Evolutionary conservation across 352 stramenopile species (phyloP), one percentile per base, ranked within the genome.

Genomic region (Phytophthora pluvialis): DNA sequence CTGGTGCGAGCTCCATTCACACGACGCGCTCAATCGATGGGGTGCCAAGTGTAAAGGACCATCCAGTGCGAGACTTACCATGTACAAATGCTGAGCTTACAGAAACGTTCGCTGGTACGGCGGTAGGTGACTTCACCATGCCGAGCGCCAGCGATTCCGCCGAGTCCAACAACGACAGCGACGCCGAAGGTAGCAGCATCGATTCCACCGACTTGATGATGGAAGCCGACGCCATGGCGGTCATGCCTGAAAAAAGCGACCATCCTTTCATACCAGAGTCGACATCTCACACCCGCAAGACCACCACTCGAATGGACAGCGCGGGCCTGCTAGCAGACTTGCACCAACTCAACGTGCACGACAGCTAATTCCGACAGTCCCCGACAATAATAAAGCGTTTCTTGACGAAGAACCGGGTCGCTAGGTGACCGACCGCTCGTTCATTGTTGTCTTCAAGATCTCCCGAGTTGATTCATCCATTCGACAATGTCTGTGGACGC

Each of bases 401-500:
- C 25, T 33, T 8, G 18, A 15, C n/a, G 18, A 31, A 47, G 9
- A 31, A 3, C 12, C 21, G 36, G 36, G 21, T 21, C 21, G 21
- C 21, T 21, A 21, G 21, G 21, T 21, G 21, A 21, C 21, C 21
- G 21, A 1, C 21, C 21, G 21, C 21, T 2, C 21, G 21, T 21
- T 21, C 21, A 21, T 21, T 21, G 2, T 21, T 21, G 21, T 21
- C 21, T 21, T 25, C 46, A 67, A 71, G 63, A 67, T 61, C 50
- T 57, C 35, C 25, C 28, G 59, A 18, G 38, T 47, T 48, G 9
- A 0, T 31, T 29, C 12, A 45, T 2, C 10, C 5, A 15, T 46
- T 38, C 9, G 33, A 5, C 39, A 29, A 78, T 78, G 66, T 78
- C 70, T 39, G 70, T 94, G 26, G 86, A 93, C 56, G 79, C 75